Evolutionary conservation across 441 rosid species (phyloP), one percentile per base, ranked within the genome.

Genomic region (Euphorbia celastroides): DNA sequence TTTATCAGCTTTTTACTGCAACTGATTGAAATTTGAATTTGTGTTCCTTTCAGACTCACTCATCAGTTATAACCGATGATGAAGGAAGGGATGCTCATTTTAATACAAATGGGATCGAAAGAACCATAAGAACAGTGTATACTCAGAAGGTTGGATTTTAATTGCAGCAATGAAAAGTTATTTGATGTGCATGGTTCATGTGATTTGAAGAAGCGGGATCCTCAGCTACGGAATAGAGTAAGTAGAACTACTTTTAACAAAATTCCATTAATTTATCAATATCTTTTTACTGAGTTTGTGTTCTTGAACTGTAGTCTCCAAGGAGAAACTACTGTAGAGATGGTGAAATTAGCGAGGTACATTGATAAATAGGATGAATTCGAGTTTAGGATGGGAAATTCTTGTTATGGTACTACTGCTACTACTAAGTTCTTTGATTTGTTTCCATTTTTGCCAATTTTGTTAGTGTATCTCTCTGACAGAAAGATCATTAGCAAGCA

Each of bases 1-100:
- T 69, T 62, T 41, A 52, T 57, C 46, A 22, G 55, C 30, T n/a
- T 51, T 54, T 51, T 66, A 67, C 41, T 8, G 48, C 14, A 30
- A 19, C 60, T 72, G 70, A 73, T 32, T 4, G n/a, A 38, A 57
- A 42, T 65, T 68, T 51, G 44, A 65, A 19, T 70, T 51, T 67
- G 8, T 73, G 71, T 64, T 71, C 66, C 60, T 77, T 77, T 46
- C 87, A 94, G 99, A 92, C 97, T 72, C 94, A 87, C 20, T 94
- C 97, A 20, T 92, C 99, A 51, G 80, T 82, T 58, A 73, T 94
- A 66, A 94, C 99, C 67, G 97, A 89, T 74, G 99, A 91, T 61
- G 99, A 94, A 78, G 87, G 74, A 42, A 88, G 81, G 64, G 90
- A 83, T 65, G 69, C 75, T 54, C 57, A 72, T 66, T 68, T 77